phyloP scores from a whole-genome alignment of 1,284 basidiomycete species.

The Tilletia caries region DNA sequence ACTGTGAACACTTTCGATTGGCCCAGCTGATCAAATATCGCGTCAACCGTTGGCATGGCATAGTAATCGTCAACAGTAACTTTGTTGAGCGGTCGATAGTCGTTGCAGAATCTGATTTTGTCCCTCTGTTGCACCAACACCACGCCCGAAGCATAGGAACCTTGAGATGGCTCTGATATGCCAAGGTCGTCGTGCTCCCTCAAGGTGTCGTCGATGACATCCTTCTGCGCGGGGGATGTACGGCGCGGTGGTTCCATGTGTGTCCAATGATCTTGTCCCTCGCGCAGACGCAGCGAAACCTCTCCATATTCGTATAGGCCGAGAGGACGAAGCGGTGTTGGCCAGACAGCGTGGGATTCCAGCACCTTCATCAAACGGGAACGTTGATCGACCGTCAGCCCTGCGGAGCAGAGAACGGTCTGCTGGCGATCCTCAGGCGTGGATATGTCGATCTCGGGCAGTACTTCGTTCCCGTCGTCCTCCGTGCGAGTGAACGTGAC shows the following conservation, averaged over 20 bases:
- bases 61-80: not conserved
- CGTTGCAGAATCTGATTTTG: not conserved
- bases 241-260: not conserved
- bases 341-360: not conserved
- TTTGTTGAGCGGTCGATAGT: not conserved
- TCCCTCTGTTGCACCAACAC: not conserved
- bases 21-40: not conserved
- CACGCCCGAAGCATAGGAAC: not conserved
- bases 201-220: not conserved
- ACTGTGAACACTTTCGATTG: not conserved
- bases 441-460: not conserved
- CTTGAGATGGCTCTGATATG: not conserved
- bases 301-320: not conserved
- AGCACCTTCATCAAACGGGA: not conserved
- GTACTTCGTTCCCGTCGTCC: not conserved
- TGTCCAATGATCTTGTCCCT: not conserved
- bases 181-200: not conserved
- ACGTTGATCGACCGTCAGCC: not conserved
- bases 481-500: not conserved
- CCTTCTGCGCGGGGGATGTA: not conserved
- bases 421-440: not conserved
- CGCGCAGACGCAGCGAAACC: not conserved
- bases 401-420: not conserved
- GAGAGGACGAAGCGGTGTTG: not conserved
- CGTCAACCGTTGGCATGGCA: conserved; percentile 1